Evolutionary conservation across 352 stramenopile species (phyloP), one percentile per base, ranked within the genome.

Genomic region (Phytophthora agathidicida): DNA sequence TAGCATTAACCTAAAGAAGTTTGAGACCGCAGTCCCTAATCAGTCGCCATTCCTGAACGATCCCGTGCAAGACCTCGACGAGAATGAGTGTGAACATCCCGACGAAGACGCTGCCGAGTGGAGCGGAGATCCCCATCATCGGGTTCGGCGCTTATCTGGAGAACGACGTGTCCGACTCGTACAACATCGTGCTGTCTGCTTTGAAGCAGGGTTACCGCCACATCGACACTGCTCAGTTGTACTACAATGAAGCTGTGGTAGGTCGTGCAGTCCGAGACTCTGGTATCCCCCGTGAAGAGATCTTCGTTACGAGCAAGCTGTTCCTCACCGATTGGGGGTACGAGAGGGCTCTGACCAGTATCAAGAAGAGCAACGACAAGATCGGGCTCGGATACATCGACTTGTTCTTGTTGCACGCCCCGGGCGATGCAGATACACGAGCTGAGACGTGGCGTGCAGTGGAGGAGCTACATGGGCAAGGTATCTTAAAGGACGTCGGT

Each of bases 231-330:
- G 92, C 90, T 2, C 73, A 94, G 35, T 45, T 85, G 8, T 98
- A 97, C 60, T 44, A 86, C 32, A 98, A 98, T 60, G 88, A 97
- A 46, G 67, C 36, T 2, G 85, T 86, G 5, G 90, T 97, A 7
- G 90, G 90, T 13, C 60, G 66, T 7, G 91, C 74, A 11, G 63
- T 92, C 7, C 42, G 47, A 22, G 89, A 97, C 39, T 88, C 86
- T 0, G 83, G 88, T 5, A 64, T 97, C 7, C 66, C 73, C 11
- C 77, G 86, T 20, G 65, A 85, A 10, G 68, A 94, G 16, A 71
- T 96, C 41, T 96, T 96, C 46, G 67, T 97, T 7, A 96, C 86
- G 6, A 94, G 80, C 39, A 96, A 97, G 69, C 57, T 95, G 17
- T 84, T 83, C 42, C 28, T 75, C 3, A 61, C 53, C 2, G 58